Evolutionary conservation across 106 monocot genomes (phyloP), one percentile per base, ranked within the genome.

Genomic region (Dactylorhiza incarnata): DNA sequence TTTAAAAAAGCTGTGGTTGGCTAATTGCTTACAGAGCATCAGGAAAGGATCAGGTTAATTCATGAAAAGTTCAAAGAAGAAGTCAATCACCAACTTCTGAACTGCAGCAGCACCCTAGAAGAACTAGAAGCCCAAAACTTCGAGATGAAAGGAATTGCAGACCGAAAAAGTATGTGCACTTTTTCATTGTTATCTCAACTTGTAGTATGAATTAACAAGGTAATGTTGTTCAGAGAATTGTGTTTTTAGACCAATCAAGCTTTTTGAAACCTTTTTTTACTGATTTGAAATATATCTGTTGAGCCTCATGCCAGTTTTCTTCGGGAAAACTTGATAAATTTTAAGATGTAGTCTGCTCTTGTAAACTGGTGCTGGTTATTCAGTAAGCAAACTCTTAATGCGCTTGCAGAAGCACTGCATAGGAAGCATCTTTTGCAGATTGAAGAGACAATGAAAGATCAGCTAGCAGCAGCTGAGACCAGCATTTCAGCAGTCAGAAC

Each of bases 11-110:
- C 58, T 59, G 58, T 20, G 58, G 58, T 20, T 22, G n/a, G 19
- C 20, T 59, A 29, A 6, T 29, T 65, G 11, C 65, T 65, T 65
- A 65, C 81, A 97, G 96, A 86, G 53, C 87, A 97, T 73, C 81
- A 90, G 67, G 89, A 87, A 75, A 84, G 67, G 45, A 59, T 97
- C 14, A 89, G 79, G 76, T 13, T 74, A 25, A 75, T 89, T 48
- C 89, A 97, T 75, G 86, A 87, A 19, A 93, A 91, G 84, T 97
- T 86, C 72, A 91, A 83, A 73, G 86, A 91, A 78, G 96, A 93
- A 77, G 72, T 97, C 22, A 87, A 85, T 71, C 87, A 86, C 55
- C 90, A 97, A 6, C 82, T 93, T 37, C 56, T 68, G 50, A 83
- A 81, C 56, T 94, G 82, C 83, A 87, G 71, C 72, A 75, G 59